Base-by-base conservation (phyloP, 306 rosid genomes). In the Astragalus membranaceus region DNA sequence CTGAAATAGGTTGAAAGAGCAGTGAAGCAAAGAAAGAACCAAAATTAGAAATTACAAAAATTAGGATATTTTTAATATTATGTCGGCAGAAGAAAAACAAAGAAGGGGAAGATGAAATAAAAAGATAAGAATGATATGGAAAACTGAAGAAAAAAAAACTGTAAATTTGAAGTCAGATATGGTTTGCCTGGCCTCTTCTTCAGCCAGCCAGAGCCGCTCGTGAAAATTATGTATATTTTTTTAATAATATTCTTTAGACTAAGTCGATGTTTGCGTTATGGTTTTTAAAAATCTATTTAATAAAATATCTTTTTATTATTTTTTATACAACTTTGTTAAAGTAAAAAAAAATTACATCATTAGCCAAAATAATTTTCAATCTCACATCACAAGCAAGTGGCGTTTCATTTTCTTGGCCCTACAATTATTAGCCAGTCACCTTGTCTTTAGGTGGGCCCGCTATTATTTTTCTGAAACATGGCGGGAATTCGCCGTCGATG, bases 351-450 rank as follows among this genome's bases (percentile, higher is more conserved):
- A 36, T 36, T 36, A 8, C 41, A 35, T 35, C 6, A 35, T 35
- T 39, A 39, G 8, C 11, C 1, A 48, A 48, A 5, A 0, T 15
- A 15, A 10, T 29, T 23, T 23, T 11, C 26, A 41, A 33, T n/a
- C n/a, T n/a, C n/a, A n/a, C n/a, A n/a, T n/a, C n/a, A n/a, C n/a
- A n/a, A n/a, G n/a, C n/a, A n/a, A n/a, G n/a, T n/a, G n/a, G 41
- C 12, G 11, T 54, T 44, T 35, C 46, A 8, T 32, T 65, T 48
- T 61, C 4, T 7, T 10, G 76, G 65, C 47, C 67, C 76, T 52
- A 69, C 72, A 10, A 70, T 70, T 70, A 63, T 32, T 55, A 8
- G 78, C 80, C 80, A 79, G 78, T 80, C 84, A 80, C 82, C 84
- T 71, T 70, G 73, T 54, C 54, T 42, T 39, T n/a, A 1, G 30